These are phyloP conservation scores for Glycine soja DNA, from an alignment of 306 rosid species.

Conservation along the genomic window DNA sequence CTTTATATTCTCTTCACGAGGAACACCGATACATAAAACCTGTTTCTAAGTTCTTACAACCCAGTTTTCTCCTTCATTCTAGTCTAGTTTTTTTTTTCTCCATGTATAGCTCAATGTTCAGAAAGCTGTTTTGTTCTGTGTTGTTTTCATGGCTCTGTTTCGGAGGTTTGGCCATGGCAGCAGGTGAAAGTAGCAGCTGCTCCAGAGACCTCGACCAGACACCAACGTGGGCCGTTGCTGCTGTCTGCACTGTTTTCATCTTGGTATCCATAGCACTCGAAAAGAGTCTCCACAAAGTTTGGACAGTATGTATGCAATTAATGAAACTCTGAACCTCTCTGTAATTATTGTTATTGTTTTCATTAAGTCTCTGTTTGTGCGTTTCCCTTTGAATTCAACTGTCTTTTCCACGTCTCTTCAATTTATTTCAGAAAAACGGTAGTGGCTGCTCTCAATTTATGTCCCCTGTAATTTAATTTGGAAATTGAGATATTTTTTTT, in stretches of 20 bases:
- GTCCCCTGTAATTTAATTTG: slow-evolving; percentile 4
- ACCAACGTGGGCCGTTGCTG: slow-evolving; percentile 96
- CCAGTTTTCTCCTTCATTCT: slow-evolving; percentile 7
- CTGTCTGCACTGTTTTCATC: slow-evolving; percentile 77
- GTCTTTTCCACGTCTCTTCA: neutral
- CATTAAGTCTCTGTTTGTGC: neutral
- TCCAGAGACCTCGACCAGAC: slow-evolving; percentile 72
- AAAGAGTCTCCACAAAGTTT: slow-evolving; percentile 72
- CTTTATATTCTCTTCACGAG: neutral
- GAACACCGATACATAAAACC: neutral
- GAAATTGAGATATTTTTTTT: neutral
- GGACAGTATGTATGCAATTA: slow-evolving; percentile 58
- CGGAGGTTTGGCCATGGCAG: slow-evolving; percentile 62
- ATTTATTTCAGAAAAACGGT: neutral
- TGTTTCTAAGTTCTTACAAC: neutral
- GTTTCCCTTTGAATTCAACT: slow-evolving; percentile 30
- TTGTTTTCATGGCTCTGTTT: slow-evolving; percentile 27
- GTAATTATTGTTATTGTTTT: too few relatives aligned
- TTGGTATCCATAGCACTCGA: slow-evolving; percentile 70
- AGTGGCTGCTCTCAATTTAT: neutral
- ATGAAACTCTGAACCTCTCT: neutral
- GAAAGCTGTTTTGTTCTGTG: neutral
- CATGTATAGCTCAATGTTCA: slow-evolving; percentile 16
- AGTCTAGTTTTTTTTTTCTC: too few relatives aligned
- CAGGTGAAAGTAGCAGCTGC: slow-evolving; percentile 36